These are phyloP conservation scores for Moniliella sp. DNA, from an alignment of 1,284 basidiomycete genomes.

Conservation along the genomic window DNA sequence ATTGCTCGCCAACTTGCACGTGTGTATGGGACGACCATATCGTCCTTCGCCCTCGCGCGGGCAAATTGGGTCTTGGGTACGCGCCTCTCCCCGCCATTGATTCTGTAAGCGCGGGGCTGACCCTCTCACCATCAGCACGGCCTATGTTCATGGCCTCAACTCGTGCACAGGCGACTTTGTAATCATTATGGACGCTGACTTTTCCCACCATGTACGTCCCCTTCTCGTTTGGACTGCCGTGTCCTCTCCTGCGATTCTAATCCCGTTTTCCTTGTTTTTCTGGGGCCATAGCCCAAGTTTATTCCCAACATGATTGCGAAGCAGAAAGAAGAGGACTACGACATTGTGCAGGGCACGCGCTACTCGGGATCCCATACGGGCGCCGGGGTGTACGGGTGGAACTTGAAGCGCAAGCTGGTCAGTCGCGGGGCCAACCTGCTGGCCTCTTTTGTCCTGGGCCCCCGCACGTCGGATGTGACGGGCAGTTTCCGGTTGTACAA, in stretches of 20 bases:
- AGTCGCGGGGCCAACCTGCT: slow-evolving; percentile 14
- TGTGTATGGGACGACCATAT: slow-evolving; percentile 66
- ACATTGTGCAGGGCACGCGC: slow-evolving; percentile 18
- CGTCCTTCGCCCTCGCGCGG: slow-evolving; percentile 59
- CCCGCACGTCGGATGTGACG: slow-evolving; percentile 15
- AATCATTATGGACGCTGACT: slow-evolving; percentile 88
- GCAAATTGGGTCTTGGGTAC: slow-evolving; percentile 68
- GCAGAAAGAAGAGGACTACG: slow-evolving; percentile 8
- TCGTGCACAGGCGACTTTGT: slow-evolving; percentile 73
- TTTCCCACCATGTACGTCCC: slow-evolving; percentile 62
- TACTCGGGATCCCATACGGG: slow-evolving; percentile 17
- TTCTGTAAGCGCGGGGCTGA: background rate
- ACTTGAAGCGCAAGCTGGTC: slow-evolving; percentile 18
- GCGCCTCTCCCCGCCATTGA: slow-evolving; percentile 10
- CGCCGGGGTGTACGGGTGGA: slow-evolving; percentile 19
- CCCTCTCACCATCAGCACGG: slow-evolving; percentile 45
- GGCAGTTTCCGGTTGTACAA: slow-evolving; percentile 44
- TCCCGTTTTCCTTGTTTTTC: too few relatives aligned
- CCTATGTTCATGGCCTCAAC: slow-evolving; percentile 71
- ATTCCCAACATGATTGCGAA: slow-evolving; percentile 15
- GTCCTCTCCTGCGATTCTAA: too few relatives aligned
- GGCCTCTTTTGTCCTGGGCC: slow-evolving; percentile 13
- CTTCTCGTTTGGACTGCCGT: background rate
- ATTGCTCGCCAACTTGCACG: slow-evolving; percentile 53
- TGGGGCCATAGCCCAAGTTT: slow-evolving; percentile 8